A percentile compares a stretch with the other conserved stretches of the same genome.
phyloP scores from a whole-genome alignment of 2,329 filamentous ascomycete genomes.

The Cladorrhinum sp. region DNA sequence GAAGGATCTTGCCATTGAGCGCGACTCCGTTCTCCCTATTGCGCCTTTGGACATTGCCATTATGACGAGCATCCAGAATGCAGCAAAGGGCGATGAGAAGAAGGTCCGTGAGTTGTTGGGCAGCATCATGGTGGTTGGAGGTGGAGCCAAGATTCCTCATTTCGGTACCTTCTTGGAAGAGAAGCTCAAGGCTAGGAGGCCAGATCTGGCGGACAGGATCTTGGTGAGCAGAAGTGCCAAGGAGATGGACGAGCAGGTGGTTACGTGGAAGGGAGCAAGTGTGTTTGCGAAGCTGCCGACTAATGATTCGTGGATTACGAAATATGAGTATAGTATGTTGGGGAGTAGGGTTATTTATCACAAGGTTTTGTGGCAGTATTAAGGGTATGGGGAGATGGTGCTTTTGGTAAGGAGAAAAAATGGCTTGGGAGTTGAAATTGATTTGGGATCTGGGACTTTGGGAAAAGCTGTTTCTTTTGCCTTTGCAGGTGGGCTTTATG shows the following conservation, averaged over 20 bases:
- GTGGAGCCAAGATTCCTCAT: conserved; percentile 75
- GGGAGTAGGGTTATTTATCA: conserved; percentile 80
- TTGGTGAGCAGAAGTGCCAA: conserved; percentile 70
- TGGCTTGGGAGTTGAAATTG: not conserved
- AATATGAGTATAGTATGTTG: conserved; percentile 81
- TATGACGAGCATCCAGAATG: conserved; percentile 82
- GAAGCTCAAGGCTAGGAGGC: conserved; percentile 64
- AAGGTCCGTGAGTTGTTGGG: conserved; percentile 87
- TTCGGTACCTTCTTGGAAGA: conserved; percentile 84
- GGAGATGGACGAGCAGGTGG: conserved; percentile 96
- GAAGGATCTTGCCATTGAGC: conserved; percentile 60
- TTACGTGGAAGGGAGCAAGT: conserved; percentile 95
- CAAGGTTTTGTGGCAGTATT: conserved; percentile 66
- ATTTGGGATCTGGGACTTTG: not conserved
- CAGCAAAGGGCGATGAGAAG: conserved; percentile 84
- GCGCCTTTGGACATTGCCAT: conserved; percentile 87
- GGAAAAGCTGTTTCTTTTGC: not conserved
- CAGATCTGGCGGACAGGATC: conserved; percentile 59
- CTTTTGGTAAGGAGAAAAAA: too few relatives aligned
- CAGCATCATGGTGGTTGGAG: conserved; percentile 86
- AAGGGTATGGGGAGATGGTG: not conserved
- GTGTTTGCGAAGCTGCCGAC: conserved; percentile 90
- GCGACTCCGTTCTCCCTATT: conserved; percentile 77
- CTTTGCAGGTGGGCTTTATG: too few relatives aligned
- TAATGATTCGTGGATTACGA: conserved; percentile 93